phyloP scores from a whole-genome alignment of 768 basidiomycete genomes.

The Coprinopsis sp. region DNA sequence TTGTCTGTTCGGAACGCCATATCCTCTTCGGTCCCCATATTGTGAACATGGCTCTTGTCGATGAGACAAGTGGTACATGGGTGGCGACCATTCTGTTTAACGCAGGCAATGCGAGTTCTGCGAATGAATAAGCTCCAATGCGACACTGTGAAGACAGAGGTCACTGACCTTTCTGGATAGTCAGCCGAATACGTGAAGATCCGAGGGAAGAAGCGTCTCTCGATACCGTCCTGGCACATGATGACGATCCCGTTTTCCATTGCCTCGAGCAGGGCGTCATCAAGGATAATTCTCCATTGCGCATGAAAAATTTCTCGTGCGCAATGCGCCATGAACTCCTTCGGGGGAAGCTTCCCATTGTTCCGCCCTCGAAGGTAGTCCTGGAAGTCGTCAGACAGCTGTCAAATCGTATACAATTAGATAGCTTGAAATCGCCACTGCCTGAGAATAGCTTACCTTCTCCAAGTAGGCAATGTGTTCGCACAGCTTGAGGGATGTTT shows the following conservation, averaged over 20 bases:
- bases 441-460: neutral
- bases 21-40: conserved; percentile 10
- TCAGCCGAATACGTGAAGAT: conserved; percentile 7
- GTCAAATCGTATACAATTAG: neutral
- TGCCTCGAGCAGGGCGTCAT: neutral
- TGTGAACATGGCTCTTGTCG: conserved; percentile 5
- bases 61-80: conserved; percentile 16
- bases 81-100: conserved; percentile 13
- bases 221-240: conserved; percentile 2
- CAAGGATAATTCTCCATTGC: neutral
- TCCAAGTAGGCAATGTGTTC: conserved; percentile 18
- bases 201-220: neutral
- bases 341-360: neutral
- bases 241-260: neutral
- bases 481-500: conserved; percentile 6
- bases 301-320: neutral
- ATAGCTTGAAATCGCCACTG: neutral
- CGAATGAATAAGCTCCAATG: neutral
- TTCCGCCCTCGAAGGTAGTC: neutral
- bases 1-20: neutral
- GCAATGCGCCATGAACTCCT: neutral
- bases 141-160: neutral
- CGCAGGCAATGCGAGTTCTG: conserved; percentile 23
- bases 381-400: neutral
- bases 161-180: conserved; percentile 3